These are phyloP conservation scores for Alternaria sp. DNA, from an alignment of 2,329 filamentous ascomycete species.

Conservation along the genomic window DNA sequence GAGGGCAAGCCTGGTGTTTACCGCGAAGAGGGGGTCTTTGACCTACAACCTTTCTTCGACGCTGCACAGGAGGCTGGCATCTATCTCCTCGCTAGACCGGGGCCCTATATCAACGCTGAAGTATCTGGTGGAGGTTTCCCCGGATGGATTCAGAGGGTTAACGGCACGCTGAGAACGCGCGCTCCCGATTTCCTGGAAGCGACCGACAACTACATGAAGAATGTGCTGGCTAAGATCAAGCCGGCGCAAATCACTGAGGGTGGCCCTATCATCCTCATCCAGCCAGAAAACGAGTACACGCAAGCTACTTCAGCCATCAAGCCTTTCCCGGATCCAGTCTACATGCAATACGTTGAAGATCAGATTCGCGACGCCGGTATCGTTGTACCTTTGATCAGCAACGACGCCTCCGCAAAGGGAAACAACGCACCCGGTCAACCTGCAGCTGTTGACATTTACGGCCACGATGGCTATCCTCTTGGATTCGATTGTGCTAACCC, in stretches of 20 bases:
- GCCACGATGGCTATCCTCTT: constrained; percentile 70
- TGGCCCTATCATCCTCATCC: constrained; percentile 78
- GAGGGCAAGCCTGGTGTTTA: constrained; percentile 78
- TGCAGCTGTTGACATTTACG: constrained; percentile 70
- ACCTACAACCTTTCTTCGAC: constrained; percentile 76
- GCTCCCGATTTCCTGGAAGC: constrained; percentile 69
- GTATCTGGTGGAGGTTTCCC: constrained; percentile 79
- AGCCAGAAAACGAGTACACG: constrained; percentile 85
- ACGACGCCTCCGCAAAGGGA: constrained; percentile 70
- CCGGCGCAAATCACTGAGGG: constrained; percentile 83
- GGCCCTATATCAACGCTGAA: constrained; percentile 83
- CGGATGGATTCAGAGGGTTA: constrained; percentile 77
- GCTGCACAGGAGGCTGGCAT: constrained; percentile 77
- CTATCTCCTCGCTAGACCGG: constrained; percentile 74
- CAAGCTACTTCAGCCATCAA: constrained; percentile 57
- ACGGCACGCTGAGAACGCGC: constrained; percentile 69
- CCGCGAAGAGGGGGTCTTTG: constrained; percentile 74
- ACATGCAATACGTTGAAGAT: constrained; percentile 75
- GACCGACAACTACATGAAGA: constrained; percentile 71
- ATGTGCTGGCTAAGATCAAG: constrained; percentile 72
- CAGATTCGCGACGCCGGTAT: constrained; percentile 74
- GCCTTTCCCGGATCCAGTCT: constrained; percentile 70
- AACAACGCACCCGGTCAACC: constrained; percentile 69
- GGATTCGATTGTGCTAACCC: constrained; percentile 68
- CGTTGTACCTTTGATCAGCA: constrained; percentile 77